These are phyloP conservation scores for Globisporangium solare DNA, from an alignment of 352 stramenopile species.

Conservation along the genomic window DNA sequence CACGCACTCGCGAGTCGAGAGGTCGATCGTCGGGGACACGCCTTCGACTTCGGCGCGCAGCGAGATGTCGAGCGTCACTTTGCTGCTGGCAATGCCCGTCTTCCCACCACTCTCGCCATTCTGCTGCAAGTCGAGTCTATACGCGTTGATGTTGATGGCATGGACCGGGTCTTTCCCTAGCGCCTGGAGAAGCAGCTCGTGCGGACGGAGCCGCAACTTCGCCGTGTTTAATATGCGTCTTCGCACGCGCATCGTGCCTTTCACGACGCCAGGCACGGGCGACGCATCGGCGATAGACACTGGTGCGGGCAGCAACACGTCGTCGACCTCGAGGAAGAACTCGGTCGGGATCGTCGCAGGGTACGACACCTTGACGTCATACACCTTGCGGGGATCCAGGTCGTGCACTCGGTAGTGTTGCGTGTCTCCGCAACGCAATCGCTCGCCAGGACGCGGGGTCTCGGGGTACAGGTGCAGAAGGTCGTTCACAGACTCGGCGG, in stretches of 20 bases:
- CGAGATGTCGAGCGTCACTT: conserved; percentile 35
- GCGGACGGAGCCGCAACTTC: conserved; percentile 53
- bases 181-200: conserved; percentile 29
- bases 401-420: conserved; percentile 51
- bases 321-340: conserved; percentile 40
- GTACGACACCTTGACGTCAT: conserved; percentile 82
- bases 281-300: conserved; percentile 5
- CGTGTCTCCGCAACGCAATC: conserved; percentile 33
- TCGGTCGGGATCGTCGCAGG: conserved; percentile 46
- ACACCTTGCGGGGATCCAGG: conserved; percentile 38
- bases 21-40: conserved; percentile 33
- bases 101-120: not conserved
- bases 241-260: conserved; percentile 16
- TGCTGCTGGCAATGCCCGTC: not conserved
- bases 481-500: too few relatives aligned
- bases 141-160: conserved; percentile 9
- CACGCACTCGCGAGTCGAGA: conserved; percentile 37
- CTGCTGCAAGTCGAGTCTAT: conserved; percentile 23
- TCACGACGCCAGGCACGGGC: conserved; percentile 2
- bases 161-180: conserved; percentile 15
- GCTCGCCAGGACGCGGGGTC: conserved; percentile 27
- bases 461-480: conserved; percentile 41
- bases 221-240: conserved; percentile 55
- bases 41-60: conserved; percentile 49
- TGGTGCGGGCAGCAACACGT: conserved; percentile 25